Conservation (phyloP, 345 rosid genomes). For the Dipteronia sinensis region DNA sequence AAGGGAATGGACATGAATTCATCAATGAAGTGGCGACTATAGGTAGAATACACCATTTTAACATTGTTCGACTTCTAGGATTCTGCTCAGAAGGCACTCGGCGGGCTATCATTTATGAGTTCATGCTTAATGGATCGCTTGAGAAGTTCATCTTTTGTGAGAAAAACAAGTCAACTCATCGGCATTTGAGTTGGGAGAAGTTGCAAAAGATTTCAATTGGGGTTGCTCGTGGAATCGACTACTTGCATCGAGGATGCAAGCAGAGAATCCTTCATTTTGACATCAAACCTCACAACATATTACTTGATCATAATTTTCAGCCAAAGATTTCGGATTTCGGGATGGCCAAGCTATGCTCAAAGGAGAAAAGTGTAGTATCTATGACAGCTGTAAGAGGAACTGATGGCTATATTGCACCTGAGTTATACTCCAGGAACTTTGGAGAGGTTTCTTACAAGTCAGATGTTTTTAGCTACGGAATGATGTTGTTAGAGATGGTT, state of each 20-base stretch:
- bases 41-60: background rate
- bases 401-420: background rate
- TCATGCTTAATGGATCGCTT: background rate
- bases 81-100: background rate
- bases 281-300: conserved; percentile 5
- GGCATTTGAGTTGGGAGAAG: background rate
- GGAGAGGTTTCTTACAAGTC: conserved; percentile 1
- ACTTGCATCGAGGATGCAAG: background rate
- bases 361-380: background rate
- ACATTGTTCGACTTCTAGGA: background rate
- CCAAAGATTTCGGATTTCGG: conserved; percentile 6
- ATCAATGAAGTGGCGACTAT: conserved; percentile 3
- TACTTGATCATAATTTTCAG: background rate
- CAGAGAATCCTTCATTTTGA: background rate
- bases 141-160: background rate
- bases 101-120: background rate
- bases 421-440: background rate
- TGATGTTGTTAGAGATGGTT: background rate
- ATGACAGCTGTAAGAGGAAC: background rate
- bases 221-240: background rate
- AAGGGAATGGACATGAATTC: background rate
- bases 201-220: background rate
- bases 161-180: background rate
- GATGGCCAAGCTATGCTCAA: background rate
- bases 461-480: conserved; percentile 1